Evolutionary conservation across 2,329 filamentous ascomycete species (phyloP).

Genomic region (Talaromyces sp.): DNA sequence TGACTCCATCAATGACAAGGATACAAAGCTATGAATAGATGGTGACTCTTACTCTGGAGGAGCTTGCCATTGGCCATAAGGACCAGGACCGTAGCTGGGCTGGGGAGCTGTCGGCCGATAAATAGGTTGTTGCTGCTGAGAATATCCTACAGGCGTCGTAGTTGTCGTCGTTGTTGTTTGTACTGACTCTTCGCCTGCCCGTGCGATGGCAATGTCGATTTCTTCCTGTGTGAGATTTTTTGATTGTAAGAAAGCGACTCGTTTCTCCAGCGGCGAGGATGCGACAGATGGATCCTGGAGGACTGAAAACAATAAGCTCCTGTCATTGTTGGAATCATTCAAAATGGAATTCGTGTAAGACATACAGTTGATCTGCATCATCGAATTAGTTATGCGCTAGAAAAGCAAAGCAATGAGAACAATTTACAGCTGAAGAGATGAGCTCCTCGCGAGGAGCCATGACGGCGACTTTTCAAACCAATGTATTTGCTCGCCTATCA

Average conservation of each 20-base stretch:
- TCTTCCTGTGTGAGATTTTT: conserved; percentile 98
- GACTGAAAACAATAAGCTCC: conserved; percentile 52
- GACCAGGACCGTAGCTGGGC: conserved; percentile 49
- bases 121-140: conserved; percentile 39
- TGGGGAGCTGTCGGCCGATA: conserved; percentile 42
- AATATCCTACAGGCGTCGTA: conserved; percentile 49
- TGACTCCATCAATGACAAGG: neutral
- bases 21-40: too few relatives aligned
- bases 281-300: conserved; percentile 91
- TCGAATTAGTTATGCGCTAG: conserved; percentile 7
- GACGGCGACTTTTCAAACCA: conserved; percentile 43
- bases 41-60: conserved; percentile 49
- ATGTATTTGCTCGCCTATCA: neutral
- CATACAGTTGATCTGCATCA: conserved; percentile 51
- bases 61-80: conserved; percentile 52
- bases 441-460: conserved; percentile 87
- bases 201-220: conserved; percentile 76
- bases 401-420: neutral
- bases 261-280: conserved; percentile 84
- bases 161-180: conserved; percentile 40
- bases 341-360: conserved; percentile 11
- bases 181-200: conserved; percentile 61
- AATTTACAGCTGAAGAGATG: conserved; percentile 69
- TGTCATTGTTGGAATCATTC: neutral
- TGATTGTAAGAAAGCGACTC: conserved; percentile 85